Conservation (phyloP, 1,284 basidiomycete species). For the Xerocomus nothofagi region DNA sequence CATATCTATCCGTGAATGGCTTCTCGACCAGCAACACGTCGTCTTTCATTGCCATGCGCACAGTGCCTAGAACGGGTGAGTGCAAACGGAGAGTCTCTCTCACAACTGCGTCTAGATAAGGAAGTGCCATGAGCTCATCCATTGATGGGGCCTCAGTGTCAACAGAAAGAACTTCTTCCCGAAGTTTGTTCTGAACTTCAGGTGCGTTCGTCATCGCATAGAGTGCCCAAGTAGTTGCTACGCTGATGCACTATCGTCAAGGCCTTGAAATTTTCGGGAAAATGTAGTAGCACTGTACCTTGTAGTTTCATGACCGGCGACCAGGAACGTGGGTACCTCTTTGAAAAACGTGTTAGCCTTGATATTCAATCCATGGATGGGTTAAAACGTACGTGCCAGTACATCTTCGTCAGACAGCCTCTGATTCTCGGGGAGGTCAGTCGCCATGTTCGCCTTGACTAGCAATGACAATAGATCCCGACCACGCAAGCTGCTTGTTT, state of each 20-base stretch:
- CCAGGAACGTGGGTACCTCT: conserved; percentile 43
- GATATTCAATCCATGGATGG: too few relatives aligned
- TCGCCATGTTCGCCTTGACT: conserved; percentile 64
- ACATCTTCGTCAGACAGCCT: conserved; percentile 74
- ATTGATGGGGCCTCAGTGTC: conserved; percentile 52
- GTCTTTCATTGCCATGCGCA: conserved; percentile 52
- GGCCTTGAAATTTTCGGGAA: too few relatives aligned
- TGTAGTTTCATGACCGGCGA: conserved; percentile 80
- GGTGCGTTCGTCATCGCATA: conserved; percentile 59
- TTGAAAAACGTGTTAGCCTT: too few relatives aligned
- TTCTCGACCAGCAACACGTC: conserved; percentile 56
- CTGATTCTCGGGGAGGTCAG: conserved; percentile 57
- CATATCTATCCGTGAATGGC: conserved; percentile 44
- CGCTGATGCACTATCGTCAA: conserved; percentile 33
- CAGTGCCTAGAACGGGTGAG: conserved; percentile 56
- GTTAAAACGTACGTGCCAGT: conserved; percentile 61
- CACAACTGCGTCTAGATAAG: conserved; percentile 63
- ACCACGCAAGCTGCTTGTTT: conserved; percentile 33
- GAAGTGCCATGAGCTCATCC: conserved; percentile 57
- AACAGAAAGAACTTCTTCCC: conserved; percentile 59
- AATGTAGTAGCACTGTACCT: too few relatives aligned
- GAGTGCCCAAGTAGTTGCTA: conserved; percentile 59
- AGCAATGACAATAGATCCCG: conserved; percentile 56
- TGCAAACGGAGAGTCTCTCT: conserved; percentile 69
- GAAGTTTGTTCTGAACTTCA: conserved; percentile 62